phyloP scores from a whole-genome alignment of 371 early-diverging fungal species.

The Haplosporangium sp. region DNA sequence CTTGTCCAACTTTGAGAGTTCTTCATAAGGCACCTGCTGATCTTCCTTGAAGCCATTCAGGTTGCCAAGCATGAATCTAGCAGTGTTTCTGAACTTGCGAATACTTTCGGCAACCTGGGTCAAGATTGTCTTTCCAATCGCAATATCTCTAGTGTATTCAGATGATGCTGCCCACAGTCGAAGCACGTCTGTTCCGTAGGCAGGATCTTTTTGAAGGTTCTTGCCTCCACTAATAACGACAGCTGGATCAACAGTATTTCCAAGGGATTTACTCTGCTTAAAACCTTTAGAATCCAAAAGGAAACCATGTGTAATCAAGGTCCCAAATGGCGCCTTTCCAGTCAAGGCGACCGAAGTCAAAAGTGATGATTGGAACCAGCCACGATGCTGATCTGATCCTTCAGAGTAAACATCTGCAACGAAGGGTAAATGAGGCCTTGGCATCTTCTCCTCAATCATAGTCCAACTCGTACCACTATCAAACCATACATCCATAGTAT shows the following conservation, averaged over 20 bases:
- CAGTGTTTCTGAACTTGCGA: slow-evolving; percentile 84
- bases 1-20: slow-evolving; percentile 73
- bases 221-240: slow-evolving; percentile 79
- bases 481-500: slow-evolving; percentile 97
- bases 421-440: slow-evolving; percentile 48
- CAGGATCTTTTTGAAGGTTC: slow-evolving; percentile 76
- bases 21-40: slow-evolving; percentile 64
- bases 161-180: slow-evolving; percentile 89
- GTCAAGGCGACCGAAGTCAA: slow-evolving; percentile 87
- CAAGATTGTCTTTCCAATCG: slow-evolving; percentile 78
- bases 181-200: slow-evolving; percentile 88
- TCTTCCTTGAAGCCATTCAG: slow-evolving; percentile 70
- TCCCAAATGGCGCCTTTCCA: slow-evolving; percentile 84
- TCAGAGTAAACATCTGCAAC: slow-evolving; percentile 93
- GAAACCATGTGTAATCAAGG: slow-evolving; percentile 94
- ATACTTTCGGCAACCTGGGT: slow-evolving; percentile 73
- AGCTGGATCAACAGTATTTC: slow-evolving; percentile 88
- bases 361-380: slow-evolving; percentile 98
- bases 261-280: slow-evolving; percentile 96
- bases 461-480: slow-evolving; percentile 94
- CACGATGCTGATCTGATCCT: slow-evolving; percentile 97
- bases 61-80: slow-evolving; percentile 87
- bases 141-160: slow-evolving; percentile 85
- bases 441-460: slow-evolving; percentile 64
- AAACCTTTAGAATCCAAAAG: slow-evolving; percentile 89